phyloP scores from a whole-genome alignment of 768 basidiomycete species.

The Auriscalpium microsporum region DNA sequence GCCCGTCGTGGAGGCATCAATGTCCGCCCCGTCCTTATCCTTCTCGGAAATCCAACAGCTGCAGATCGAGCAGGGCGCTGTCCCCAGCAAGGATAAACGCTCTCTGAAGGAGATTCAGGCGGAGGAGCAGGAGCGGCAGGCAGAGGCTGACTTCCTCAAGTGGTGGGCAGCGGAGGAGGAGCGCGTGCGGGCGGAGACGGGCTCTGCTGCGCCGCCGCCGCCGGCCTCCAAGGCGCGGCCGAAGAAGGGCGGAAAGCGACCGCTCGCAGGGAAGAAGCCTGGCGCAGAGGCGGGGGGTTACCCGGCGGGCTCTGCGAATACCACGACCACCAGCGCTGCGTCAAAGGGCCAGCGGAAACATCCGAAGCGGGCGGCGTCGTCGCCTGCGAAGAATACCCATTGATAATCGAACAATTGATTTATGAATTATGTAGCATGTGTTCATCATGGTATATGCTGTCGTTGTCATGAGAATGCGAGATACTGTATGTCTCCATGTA shows the following conservation, averaged over 20 bases:
- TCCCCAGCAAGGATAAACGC: conserved; percentile 40
- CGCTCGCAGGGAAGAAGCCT: too few species aligned
- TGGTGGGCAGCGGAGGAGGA: conserved; percentile 90
- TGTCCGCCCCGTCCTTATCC: conserved; percentile 35
- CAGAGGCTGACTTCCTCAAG: conserved; percentile 53
- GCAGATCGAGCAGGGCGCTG: conserved; percentile 48
- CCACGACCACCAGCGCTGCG: too few species aligned
- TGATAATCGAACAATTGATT: too few species aligned
- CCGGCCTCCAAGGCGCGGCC: not conserved
- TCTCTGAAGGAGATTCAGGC: conserved; percentile 79
- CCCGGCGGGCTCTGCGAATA: too few species aligned
- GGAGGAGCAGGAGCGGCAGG: conserved; percentile 53
- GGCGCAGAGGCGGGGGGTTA: too few species aligned
- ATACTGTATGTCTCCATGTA: too few species aligned
- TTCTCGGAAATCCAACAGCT: conserved; percentile 80
- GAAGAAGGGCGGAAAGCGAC: not conserved
- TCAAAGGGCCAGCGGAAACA: too few species aligned
- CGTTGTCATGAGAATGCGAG: too few species aligned
- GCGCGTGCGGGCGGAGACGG: conserved; percentile 46
- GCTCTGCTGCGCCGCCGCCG: conserved; percentile 1
- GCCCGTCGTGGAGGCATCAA: conserved; percentile 29
- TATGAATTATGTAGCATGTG: too few species aligned
- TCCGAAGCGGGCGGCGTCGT: too few species aligned
- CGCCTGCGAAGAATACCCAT: too few species aligned
- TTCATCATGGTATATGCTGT: too few species aligned